phyloP scores from a whole-genome alignment of 2,329 filamentous ascomycete species.

The Fusarium sterilihyphosum region DNA sequence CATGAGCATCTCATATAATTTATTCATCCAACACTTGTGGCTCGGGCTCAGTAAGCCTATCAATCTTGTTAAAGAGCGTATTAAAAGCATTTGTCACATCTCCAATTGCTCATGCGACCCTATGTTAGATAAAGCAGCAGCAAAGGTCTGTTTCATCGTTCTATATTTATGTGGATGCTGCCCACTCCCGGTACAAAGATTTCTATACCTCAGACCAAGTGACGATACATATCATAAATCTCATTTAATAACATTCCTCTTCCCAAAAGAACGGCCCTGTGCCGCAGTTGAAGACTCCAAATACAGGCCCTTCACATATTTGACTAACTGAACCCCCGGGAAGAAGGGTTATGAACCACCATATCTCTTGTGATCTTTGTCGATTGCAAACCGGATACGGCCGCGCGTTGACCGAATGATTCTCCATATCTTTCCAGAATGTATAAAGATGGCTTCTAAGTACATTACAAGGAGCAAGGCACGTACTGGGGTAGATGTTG shows the following conservation, averaged over 20 bases:
- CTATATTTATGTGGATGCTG: background rate
- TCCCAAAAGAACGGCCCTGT: background rate
- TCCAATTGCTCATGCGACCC: background rate
- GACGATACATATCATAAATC: background rate
- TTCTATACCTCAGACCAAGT: too few species aligned
- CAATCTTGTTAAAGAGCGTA: too few species aligned
- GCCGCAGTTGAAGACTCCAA: background rate
- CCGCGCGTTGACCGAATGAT: background rate
- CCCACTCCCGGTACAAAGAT: background rate
- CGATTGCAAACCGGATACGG: background rate
- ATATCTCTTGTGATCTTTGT: background rate
- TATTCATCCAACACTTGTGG: too few species aligned
- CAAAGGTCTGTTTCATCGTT: background rate
- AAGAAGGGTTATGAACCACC: background rate
- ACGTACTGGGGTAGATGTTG: background rate
- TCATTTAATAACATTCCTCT: fast-evolving
- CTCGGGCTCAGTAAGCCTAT: fast-evolving
- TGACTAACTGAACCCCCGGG: background rate
- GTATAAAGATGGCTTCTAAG: background rate
- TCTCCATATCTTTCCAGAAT: background rate
- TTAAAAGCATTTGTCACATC: background rate
- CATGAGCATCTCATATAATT: background rate
- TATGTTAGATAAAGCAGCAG: background rate
- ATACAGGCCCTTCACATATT: background rate
- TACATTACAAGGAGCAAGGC: background rate